phyloP scores from a whole-genome alignment of 2,329 filamentous ascomycete species.

The Acephala macrosclerotiorum region DNA sequence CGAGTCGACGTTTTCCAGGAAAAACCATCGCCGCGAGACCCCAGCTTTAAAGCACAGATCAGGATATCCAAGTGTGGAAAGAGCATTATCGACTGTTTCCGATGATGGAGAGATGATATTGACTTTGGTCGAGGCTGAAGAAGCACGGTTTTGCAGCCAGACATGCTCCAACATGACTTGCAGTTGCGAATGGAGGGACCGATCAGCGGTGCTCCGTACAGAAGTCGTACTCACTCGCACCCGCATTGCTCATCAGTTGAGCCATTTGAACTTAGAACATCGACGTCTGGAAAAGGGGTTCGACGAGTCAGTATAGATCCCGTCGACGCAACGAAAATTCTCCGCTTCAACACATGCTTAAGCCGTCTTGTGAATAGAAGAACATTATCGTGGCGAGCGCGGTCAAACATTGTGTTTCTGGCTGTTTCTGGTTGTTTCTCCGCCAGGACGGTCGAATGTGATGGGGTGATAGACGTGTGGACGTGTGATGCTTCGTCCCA shows the following conservation, averaged over 20 bases:
- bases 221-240: not conserved
- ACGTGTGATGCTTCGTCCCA: not conserved
- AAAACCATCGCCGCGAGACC: not conserved
- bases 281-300: conserved; percentile 1
- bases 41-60: conserved; percentile 9
- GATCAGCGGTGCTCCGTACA: conserved; percentile 1
- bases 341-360: not conserved
- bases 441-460: not conserved
- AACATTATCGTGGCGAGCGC: not conserved
- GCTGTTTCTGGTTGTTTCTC: not conserved
- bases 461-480: not conserved
- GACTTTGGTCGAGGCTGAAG: not conserved
- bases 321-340: not conserved
- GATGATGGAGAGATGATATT: not conserved
- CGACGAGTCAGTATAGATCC: not conserved
- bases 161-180: conserved; percentile 4
- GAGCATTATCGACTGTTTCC: not conserved
- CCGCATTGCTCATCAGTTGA: not conserved
- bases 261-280: not conserved
- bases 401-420: not conserved
- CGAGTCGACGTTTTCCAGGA: not conserved
- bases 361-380: not conserved
- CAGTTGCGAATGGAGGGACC: not conserved
- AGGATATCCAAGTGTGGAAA: not conserved
- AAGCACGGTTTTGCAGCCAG: not conserved